Conservation (phyloP, 1,284 basidiomycete species). For the Cryptococcus sp. region DNA sequence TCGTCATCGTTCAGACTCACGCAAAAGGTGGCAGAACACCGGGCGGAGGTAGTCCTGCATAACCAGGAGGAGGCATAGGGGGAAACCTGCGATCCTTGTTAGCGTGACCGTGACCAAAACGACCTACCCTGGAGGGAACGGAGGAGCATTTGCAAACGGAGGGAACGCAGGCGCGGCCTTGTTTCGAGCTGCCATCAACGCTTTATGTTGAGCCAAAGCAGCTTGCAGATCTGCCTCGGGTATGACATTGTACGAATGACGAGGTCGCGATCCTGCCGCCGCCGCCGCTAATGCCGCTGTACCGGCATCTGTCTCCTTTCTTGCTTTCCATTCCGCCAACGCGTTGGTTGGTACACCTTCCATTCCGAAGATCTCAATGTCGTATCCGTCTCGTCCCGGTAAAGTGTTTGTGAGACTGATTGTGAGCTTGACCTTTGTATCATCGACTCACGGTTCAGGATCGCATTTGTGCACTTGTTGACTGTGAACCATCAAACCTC, state of each 20-base stretch:
- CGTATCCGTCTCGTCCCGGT: slow-evolving; percentile 94
- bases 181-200: slow-evolving; percentile 74
- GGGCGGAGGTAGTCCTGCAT: slow-evolving; percentile 37
- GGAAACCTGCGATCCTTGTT: slow-evolving; percentile 13
- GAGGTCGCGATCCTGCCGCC: slow-evolving; percentile 70
- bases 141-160: slow-evolving; percentile 54
- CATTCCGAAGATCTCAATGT: slow-evolving; percentile 99
- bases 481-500: slow-evolving; percentile 96
- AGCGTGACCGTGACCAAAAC: not conserved
- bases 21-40: slow-evolving; percentile 31
- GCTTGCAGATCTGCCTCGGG: slow-evolving; percentile 80
- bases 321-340: slow-evolving; percentile 89
- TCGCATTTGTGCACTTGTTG: slow-evolving; percentile 99
- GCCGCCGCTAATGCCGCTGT: slow-evolving; percentile 72
- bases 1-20: slow-evolving; percentile 20
- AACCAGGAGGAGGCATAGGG: slow-evolving; percentile 34
- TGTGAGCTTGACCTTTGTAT: slow-evolving; percentile 3
- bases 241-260: slow-evolving; percentile 77
- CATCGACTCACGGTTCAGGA: slow-evolving; percentile 76
- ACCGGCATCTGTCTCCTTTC: slow-evolving; percentile 88
- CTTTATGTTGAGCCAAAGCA: slow-evolving; percentile 86
- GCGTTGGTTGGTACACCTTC: slow-evolving; percentile 94
- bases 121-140: slow-evolving; percentile 42
- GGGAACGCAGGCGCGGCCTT: slow-evolving; percentile 61
- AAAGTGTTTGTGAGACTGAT: slow-evolving; percentile 90